Base-by-base conservation (phyloP, 164 flowering plant species). In the Hamamelis virginiana region DNA sequence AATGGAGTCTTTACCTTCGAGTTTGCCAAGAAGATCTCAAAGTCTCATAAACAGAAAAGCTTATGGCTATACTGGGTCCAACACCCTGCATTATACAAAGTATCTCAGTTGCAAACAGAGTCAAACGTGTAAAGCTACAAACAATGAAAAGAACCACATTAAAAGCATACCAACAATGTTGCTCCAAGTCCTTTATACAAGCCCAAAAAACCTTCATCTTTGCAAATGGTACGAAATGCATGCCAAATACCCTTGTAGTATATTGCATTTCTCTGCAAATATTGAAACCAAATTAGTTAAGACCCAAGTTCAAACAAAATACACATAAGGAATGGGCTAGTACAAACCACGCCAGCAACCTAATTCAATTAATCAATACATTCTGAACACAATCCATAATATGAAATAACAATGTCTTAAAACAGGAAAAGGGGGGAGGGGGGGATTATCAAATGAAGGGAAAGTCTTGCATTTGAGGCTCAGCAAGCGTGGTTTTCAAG, bases 181-280 rank as follows among this genome's bases (percentile, higher is more conserved):
- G 93, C 91, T 69, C 95, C 93, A 62, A 91, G 88, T 66, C 94
- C 97, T 83, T 91, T 91, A 78, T 91, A 91, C 67, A 91, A 69
- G 61, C 94, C 97, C 56, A 76, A 67, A 63, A 79, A 21, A 28
- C 94, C 94, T 77, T 91, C 94, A 16, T 89, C 94, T 78, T 81
- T 79, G 83, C 83, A 78, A 58, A 91, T 89, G 64, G 91, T 89
- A 46, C 59, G 74, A 70, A 91, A 85, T 22, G 97, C 74, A 72
- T 89, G 90, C 73, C 78, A 65, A 60, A 91, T 82, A 59, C 94
- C 94, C 74, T 78, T 75, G 74, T 91, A 91, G 72, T 91, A 89
- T 9, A 77, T 69, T 1, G 78, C 68, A 69, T 82, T 86, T 79
- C 81, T 87, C 97, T 89, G 88, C 72, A 77, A 65, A 72, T 21